Conservation (phyloP, 2,329 filamentous ascomycete species). For the Diplocarpon mali region DNA sequence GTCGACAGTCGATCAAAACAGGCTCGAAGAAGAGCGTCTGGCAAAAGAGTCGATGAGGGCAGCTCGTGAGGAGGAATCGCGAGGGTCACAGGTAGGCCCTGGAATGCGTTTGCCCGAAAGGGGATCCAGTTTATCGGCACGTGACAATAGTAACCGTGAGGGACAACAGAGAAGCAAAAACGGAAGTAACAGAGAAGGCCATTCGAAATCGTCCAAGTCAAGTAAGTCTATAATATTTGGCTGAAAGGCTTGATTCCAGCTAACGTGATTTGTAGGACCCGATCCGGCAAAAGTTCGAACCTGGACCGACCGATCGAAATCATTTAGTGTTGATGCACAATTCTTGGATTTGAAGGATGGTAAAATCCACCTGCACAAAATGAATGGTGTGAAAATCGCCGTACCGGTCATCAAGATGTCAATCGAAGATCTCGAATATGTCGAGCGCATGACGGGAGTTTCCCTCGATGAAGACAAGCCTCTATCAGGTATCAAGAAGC, state of each 20-base stretch:
- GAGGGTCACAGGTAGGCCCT: constrained; percentile 62
- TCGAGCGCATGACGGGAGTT: constrained; percentile 76
- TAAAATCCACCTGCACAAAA: constrained; percentile 95
- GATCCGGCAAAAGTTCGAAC: constrained; percentile 73
- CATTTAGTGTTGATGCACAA: constrained; percentile 94
- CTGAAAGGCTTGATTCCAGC: background rate
- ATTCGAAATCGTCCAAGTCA: constrained; percentile 49
- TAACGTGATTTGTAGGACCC: constrained; percentile 47
- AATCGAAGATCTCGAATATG: constrained; percentile 85
- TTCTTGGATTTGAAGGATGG: constrained; percentile 90
- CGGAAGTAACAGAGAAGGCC: constrained; percentile 52
- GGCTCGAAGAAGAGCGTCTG: constrained; percentile 70
- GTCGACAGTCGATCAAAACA: constrained; percentile 67
- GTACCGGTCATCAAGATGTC: constrained; percentile 96
- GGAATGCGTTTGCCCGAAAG: constrained; percentile 66
- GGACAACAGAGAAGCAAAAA: constrained; percentile 61
- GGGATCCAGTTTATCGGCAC: constrained; percentile 64
- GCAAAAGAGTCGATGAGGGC: constrained; percentile 67
- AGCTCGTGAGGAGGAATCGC: constrained; percentile 46
- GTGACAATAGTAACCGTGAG: constrained; percentile 55
- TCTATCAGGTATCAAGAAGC: constrained; percentile 64
- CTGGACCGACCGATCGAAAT: constrained; percentile 92
- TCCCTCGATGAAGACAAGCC: constrained; percentile 90
- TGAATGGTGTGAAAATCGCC: constrained; percentile 96
- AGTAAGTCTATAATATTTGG: constrained; percentile 45